A percentile compares a stretch with the other conserved stretches of the same genome.
Evolutionary conservation across 2,329 filamentous ascomycete species (phyloP).

Genomic region (Fusarium irregulare): DNA sequence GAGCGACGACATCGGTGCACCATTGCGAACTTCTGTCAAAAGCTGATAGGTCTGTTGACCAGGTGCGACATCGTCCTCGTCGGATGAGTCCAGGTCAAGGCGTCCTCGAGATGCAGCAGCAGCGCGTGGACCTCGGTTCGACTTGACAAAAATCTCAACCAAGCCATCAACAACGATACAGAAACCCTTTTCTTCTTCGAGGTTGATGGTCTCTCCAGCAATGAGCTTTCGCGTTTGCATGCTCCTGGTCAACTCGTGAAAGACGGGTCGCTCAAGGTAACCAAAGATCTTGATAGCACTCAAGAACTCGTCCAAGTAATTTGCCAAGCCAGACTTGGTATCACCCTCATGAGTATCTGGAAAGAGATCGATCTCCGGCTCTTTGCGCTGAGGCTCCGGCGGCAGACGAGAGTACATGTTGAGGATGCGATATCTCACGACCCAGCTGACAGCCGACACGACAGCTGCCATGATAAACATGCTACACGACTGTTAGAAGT

Average conservation of each 20-base stretch:
- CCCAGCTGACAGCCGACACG: conserved; percentile 89
- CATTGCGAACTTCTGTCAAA: conserved; percentile 96
- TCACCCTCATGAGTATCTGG: conserved; percentile 92
- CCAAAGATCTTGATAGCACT: conserved; percentile 99
- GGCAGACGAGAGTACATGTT: conserved; percentile 97
- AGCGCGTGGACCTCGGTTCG: conserved; percentile 67
- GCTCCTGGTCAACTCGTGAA: conserved; percentile 95
- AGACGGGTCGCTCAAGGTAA: conserved; percentile 94
- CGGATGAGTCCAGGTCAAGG: conserved; percentile 57
- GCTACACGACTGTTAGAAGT: conserved; percentile 53
- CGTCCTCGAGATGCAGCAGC: conserved; percentile 39
- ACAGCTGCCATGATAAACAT: conserved; percentile 81
- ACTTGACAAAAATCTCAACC: conserved; percentile 98
- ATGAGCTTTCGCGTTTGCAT: conserved; percentile 99
- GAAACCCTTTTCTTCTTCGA: conserved; percentile 98
- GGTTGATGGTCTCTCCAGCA: conserved; percentile 91
- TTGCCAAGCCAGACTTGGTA: conserved; percentile 90
- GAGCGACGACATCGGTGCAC: conserved; percentile 96
- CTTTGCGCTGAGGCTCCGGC: conserved; percentile 93
- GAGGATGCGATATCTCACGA: conserved; percentile 93
- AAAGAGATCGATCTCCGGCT: conserved; percentile 94
- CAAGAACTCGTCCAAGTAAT: conserved; percentile 96
- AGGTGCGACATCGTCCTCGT: conserved; percentile 75
- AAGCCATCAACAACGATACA: conserved; percentile 96
- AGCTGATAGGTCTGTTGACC: conserved; percentile 90